These are phyloP conservation scores for Pulveroboletus sp. DNA, from an alignment of 768 basidiomycete genomes.

Conservation along the genomic window DNA sequence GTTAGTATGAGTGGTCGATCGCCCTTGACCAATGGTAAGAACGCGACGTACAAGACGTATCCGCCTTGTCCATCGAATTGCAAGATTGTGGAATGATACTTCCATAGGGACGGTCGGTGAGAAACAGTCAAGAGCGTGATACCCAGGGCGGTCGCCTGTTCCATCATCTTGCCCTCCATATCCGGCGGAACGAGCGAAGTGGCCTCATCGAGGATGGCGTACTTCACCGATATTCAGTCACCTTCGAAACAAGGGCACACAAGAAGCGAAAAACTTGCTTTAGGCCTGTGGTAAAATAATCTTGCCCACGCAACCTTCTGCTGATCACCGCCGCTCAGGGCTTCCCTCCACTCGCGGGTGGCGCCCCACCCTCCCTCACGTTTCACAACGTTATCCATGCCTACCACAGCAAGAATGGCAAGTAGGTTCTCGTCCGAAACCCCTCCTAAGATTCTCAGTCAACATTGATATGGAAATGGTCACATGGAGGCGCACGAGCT, in stretches of 20 bases:
- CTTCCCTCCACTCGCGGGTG: conserved; percentile 89
- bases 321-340: conserved; percentile 91
- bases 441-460: conserved; percentile 43
- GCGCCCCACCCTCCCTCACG: conserved; percentile 96
- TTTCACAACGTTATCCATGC: conserved; percentile 83
- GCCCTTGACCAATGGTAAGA: background rate
- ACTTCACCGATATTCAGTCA: conserved; percentile 43
- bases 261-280: conserved; percentile 42
- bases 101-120: conserved; percentile 92
- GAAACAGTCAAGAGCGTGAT: conserved; percentile 95
- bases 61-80: conserved; percentile 94
- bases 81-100: conserved; percentile 82
- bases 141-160: conserved; percentile 76
- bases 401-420: conserved; percentile 66
- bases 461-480: background rate
- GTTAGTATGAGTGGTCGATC: background rate
- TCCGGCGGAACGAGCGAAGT: conserved; percentile 91
- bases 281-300: conserved; percentile 92
- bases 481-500: conserved; percentile 45
- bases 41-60: conserved; percentile 78
- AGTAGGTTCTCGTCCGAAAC: conserved; percentile 73
- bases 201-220: conserved; percentile 95
- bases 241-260: background rate
- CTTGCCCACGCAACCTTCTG: conserved; percentile 97
- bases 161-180: conserved; percentile 94